A percentile compares a stretch with the other conserved stretches of the same genome.
Conservation (phyloP, 345 rosid species). For the Acer yangbiense region DNA sequence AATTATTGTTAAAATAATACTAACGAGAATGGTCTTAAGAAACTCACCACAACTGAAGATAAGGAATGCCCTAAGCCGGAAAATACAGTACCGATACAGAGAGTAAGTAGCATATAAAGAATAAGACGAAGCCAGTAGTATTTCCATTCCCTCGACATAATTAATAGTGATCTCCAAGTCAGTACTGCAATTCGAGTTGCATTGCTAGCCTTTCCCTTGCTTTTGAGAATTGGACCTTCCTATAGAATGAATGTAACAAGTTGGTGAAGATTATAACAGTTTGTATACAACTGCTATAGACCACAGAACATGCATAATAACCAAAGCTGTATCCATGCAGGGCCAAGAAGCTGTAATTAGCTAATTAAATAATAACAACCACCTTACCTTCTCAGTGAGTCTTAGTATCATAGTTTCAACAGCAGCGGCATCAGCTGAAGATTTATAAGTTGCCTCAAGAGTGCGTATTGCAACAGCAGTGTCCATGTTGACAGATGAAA, state of each 20-base stretch:
- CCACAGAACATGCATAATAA: background rate
- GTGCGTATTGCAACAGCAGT: conserved; percentile 98
- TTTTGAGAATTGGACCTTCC: conserved; percentile 94
- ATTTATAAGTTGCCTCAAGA: conserved; percentile 92
- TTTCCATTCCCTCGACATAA: conserved; percentile 98
- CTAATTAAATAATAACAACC: conserved; percentile 3
- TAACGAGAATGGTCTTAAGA: conserved; percentile 13
- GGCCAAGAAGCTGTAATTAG: conserved; percentile 2
- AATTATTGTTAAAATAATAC: background rate
- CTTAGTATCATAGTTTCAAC: conserved; percentile 76
- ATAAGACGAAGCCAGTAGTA: conserved; percentile 96
- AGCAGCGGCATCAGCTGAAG: conserved; percentile 88
- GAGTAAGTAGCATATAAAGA: conserved; percentile 79
- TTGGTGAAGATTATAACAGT: conserved; percentile 6
- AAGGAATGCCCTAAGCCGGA: conserved; percentile 93
- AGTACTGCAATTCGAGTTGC: conserved; percentile 85
- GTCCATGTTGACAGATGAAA: conserved; percentile 98
- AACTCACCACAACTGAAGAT: conserved; percentile 90
- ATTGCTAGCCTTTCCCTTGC: conserved; percentile 81
- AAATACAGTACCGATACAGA: conserved; percentile 78
- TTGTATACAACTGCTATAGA: background rate
- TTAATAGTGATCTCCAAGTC: conserved; percentile 93
- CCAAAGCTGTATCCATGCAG: background rate
- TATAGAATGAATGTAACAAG: conserved; percentile 35
- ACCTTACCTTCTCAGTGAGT: conserved; percentile 80